These are phyloP conservation scores for Rhizopus microsporus DNA, from an alignment of 371 early-diverging fungal genomes.

Conservation along the genomic window DNA sequence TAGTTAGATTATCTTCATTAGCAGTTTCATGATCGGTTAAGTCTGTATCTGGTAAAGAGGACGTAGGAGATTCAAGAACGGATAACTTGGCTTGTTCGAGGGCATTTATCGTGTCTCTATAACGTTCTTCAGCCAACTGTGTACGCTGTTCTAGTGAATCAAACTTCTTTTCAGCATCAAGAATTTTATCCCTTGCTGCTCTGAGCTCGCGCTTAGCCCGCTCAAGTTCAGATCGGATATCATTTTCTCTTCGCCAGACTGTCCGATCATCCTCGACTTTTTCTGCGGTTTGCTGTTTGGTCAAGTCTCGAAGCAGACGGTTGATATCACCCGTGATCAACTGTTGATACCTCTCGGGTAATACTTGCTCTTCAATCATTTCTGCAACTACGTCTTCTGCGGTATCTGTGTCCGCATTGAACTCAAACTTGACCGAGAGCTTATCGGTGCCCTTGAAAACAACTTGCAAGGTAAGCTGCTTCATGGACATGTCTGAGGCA, in stretches of 20 bases:
- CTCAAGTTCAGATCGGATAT: slow-evolving; percentile 48
- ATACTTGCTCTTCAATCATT: slow-evolving; percentile 87
- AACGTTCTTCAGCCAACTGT: slow-evolving; percentile 36
- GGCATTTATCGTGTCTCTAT: slow-evolving; percentile 39
- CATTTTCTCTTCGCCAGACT: slow-evolving; percentile 53
- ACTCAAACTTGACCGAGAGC: slow-evolving; percentile 88
- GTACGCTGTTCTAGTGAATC: slow-evolving; percentile 33
- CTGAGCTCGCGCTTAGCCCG: slow-evolving; percentile 30
- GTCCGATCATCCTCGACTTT: slow-evolving; percentile 47
- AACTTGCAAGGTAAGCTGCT: slow-evolving; percentile 79
- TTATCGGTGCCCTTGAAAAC: slow-evolving; percentile 85
- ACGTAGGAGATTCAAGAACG: not conserved
- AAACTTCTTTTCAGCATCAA: slow-evolving; percentile 38
- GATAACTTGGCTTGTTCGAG: slow-evolving; percentile 25
- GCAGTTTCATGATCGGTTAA: slow-evolving; percentile 7
- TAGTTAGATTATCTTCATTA: not conserved
- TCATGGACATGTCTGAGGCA: slow-evolving; percentile 61
- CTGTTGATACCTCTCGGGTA: slow-evolving; percentile 75
- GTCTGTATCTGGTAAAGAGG: slow-evolving; percentile 2
- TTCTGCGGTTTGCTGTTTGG: slow-evolving; percentile 46
- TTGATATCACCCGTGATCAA: slow-evolving; percentile 88
- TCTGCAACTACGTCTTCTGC: slow-evolving; percentile 92
- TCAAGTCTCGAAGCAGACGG: slow-evolving; percentile 77
- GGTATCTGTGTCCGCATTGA: slow-evolving; percentile 87
- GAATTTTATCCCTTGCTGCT: slow-evolving; percentile 27